Base-by-base conservation (phyloP, 2,329 filamentous ascomycete genomes). In the Alternaria rosae region DNA sequence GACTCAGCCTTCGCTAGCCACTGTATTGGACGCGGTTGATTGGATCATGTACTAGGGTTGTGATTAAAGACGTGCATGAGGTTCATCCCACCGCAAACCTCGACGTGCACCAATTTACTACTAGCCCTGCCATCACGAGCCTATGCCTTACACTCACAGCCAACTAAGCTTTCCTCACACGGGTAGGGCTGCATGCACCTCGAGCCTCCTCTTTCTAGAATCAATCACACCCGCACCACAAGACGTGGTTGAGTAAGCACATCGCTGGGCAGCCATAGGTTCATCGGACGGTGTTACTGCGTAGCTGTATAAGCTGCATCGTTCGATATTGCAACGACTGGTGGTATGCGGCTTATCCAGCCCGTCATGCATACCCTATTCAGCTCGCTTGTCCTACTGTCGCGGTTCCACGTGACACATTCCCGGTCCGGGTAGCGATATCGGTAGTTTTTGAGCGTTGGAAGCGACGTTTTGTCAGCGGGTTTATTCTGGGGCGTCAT, bases 121-220 rank as follows among this genome's bases (percentile, higher is more conserved):
- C 28, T 50, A 5, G 20, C 4, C 5, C 20, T n/a, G 1, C 9
- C n/a, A 38, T n/a, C 30, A 28, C 13, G 21, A 15, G 13, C 20
- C 9, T 51, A 21, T 23, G 17, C 41, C 20, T 7, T 43, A 43
- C 41, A 20, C 10, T 21, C 1, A 23, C 15, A 17, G 20, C 12
- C 10, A 51, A 51, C 13, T 15, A 51, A 38, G 47, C 47, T 51
- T n/a, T 38, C 30, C 47, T 51, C 30, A 13, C 47, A 38, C 47
- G 47, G 47, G 47, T 51, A 51, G 47, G 47, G 47, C 30, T 51
- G 30, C 30, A 51, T 38, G 47, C 47, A 51, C 47, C 20, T 51
- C 47, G 47, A 51, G 47, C 47, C 30, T 51, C 47, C 28, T 50
- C 47, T 20, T 51, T 51, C 28, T 38, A 35, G 30, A 51, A 51